phyloP scores from a whole-genome alignment of 2,329 filamentous ascomycete species.

The Ceratocystis colombiana region DNA sequence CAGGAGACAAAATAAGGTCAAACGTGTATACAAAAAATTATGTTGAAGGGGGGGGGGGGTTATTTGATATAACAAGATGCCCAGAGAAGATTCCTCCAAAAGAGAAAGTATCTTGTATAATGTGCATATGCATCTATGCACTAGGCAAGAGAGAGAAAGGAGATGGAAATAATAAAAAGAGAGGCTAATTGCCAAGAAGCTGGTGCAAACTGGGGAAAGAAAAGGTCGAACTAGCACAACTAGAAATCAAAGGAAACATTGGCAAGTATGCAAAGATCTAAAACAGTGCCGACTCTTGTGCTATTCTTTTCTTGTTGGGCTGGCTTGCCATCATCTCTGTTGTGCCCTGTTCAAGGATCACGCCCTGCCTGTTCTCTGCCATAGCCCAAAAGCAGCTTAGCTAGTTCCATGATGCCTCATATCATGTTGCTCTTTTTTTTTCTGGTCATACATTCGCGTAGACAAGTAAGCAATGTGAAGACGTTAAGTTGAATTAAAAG shows the following conservation, averaged over 20 bases:
- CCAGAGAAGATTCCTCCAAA: neutral
- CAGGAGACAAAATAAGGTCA: neutral
- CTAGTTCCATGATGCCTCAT: neutral
- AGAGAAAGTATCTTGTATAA: neutral
- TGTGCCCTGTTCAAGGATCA: neutral
- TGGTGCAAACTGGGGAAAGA: neutral
- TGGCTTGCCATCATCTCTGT: neutral
- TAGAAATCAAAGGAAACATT: constrained; percentile 5
- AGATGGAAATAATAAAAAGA: constrained; percentile 1
- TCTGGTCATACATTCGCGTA: neutral
- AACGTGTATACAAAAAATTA: neutral
- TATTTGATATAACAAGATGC: neutral
- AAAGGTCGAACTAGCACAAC: neutral
- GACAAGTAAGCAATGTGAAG: constrained; percentile 27
- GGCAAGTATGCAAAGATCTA: neutral
- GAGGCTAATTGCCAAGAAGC: neutral
- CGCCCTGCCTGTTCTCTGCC: neutral
- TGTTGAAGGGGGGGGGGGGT: neutral
- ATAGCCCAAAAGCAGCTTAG: constrained; percentile 1
- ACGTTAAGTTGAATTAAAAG: constrained; percentile 27
- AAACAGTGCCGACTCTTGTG: neutral
- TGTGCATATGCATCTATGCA: neutral
- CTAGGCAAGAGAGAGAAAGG: neutral
- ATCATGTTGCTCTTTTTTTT: neutral
- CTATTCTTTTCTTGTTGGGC: neutral